Evolutionary conservation across 176 grass and related monocot genomes (phyloP).

Genomic region (Oryza punctata): DNA sequence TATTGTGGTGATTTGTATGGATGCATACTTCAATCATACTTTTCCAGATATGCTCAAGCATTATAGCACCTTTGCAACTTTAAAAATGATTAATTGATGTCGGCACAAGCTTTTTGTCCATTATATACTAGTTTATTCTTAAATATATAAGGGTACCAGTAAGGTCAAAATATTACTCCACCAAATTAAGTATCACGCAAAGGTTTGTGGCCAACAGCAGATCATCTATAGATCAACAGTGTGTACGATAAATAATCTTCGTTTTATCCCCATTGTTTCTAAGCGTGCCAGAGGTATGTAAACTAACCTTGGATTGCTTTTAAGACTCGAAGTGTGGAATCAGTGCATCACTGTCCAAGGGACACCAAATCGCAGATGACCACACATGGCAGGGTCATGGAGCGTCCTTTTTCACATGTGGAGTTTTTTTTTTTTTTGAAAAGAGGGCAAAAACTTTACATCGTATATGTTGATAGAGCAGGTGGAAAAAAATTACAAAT

Average conservation of each 20-base stretch:
- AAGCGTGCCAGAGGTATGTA: background rate
- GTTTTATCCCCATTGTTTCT: background rate
- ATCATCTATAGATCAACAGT: background rate
- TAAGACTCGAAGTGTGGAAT: background rate
- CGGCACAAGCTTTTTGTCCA: no score
- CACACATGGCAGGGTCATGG: background rate
- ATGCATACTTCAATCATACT: background rate
- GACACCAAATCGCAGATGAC: conserved; percentile 1
- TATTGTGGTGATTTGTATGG: background rate
- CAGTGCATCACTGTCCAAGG: background rate
- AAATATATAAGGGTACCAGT: no score
- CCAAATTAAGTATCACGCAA: background rate
- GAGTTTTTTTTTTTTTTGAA: no score
- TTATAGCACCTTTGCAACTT: background rate
- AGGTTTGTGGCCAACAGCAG: background rate
- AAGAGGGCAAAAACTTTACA: no score
- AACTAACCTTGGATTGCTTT: conserved; percentile 5
- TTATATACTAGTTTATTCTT: no score
- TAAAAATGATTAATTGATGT: no score
- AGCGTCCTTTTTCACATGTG: conserved; percentile 24
- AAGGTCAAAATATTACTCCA: background rate
- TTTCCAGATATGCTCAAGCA: background rate
- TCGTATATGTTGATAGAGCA: no score
- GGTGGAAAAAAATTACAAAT: no score
- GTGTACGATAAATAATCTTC: background rate